Base-by-base conservation (phyloP, 805 yeast genomes). In the Isabelozyma pseudorhagii region DNA sequence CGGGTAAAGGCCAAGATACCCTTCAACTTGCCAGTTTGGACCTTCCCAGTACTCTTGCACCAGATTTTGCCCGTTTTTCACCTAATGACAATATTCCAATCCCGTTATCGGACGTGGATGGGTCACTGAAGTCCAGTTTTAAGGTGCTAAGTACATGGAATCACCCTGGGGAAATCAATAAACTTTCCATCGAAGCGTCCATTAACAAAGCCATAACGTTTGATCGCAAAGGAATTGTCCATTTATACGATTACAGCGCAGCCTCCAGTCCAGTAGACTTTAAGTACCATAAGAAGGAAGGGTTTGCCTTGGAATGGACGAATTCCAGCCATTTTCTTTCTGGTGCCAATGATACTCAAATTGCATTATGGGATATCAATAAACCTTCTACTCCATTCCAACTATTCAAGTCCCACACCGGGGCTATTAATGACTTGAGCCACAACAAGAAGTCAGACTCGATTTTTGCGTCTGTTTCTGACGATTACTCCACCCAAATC, bases 251-350 rank as follows among this genome's bases (percentile, higher is more conserved):
- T 49, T 44, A 38, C 10, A 51, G 55, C n/a, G 17, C 52, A 5
- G 59, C 57, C 31, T 53, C 50, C 36, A 45, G 48, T 17, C 54
- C 53, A 40, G 41, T 54, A 36, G 72, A 68, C 44, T 75, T 81
- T 46, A 75, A 76, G 51, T 79, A 72, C 59, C 96, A 89, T 67
- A 67, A 72, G 10, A 72, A 68, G 48, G 90, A 85, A 56, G 96
- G 96, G 1, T 82, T 75, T 60, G 87, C 85, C 2, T 66, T 90
- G 45, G 84, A 84, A 53, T 89, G 96, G 96, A 70, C 79, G 49
- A 66, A 65, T 27, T 72, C 78, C 39, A 38, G 46, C 7, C 66
- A 66, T 51, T 74, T 90, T 29, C 68, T 84, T 10, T 75, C 91
- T 1, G 87, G 89, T 1, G 77, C 89, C 4, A 82, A 80, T 51